Conservation (phyloP, 805 yeast genomes). For the Candida morakotiae region DNA sequence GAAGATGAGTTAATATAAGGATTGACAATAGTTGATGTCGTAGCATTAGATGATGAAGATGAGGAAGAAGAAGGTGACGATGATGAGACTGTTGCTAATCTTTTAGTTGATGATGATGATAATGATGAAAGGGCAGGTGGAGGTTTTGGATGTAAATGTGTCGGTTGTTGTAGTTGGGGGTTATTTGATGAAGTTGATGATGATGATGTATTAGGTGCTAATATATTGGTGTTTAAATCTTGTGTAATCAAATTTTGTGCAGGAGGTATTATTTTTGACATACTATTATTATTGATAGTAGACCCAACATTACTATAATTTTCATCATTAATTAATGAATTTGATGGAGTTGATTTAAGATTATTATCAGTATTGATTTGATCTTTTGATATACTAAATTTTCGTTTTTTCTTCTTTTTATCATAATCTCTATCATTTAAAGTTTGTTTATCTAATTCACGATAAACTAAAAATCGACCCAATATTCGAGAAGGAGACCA, state of each 20-base stretch:
- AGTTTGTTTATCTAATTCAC: slow-evolving; percentile 51
- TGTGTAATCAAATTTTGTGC: slow-evolving; percentile 7
- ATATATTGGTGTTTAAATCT: neutral
- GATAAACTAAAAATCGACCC: slow-evolving; percentile 79
- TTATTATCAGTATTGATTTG: neutral
- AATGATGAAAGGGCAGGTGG: slow-evolving; percentile 2
- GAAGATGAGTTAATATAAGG: neutral
- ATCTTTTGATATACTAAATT: slow-evolving; percentile 9
- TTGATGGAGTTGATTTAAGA: neutral
- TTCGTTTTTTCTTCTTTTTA: slow-evolving; percentile 34
- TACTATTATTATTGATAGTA: neutral
- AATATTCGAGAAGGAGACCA: slow-evolving; percentile 92
- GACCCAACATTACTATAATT: neutral
- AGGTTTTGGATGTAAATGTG: neutral
- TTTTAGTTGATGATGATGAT: neutral
- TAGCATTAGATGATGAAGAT: neutral
- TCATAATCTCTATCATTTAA: slow-evolving; percentile 40
- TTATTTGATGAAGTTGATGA: neutral
- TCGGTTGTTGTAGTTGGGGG: neutral
- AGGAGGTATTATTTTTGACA: slow-evolving; percentile 4
- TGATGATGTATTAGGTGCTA: neutral
- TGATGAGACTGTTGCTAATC: slow-evolving; percentile 4
- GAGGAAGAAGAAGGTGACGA: slow-evolving; percentile 1
- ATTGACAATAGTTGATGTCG: neutral
- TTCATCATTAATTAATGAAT: neutral